phyloP scores from a whole-genome alignment of 2,329 filamentous ascomycete genomes.

The Leptographium procerum region DNA sequence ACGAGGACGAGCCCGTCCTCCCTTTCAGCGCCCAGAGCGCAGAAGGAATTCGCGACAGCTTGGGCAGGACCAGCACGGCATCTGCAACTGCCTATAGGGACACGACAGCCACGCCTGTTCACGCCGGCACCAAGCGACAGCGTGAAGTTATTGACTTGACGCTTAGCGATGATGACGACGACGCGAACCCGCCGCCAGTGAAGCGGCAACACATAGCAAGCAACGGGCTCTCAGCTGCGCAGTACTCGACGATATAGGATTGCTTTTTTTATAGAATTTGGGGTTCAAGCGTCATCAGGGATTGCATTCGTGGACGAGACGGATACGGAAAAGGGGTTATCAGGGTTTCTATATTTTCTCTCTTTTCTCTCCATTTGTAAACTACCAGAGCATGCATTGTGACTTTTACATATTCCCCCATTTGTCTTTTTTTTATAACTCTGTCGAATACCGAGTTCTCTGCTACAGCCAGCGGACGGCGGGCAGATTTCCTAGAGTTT shows the following conservation, averaged over 20 bases:
- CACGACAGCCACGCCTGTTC: neutral
- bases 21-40: neutral
- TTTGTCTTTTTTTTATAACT: neutral
- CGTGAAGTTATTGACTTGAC: slow-evolving; percentile 49
- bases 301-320: neutral
- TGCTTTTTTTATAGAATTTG: neutral
- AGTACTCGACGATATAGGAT: neutral
- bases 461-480: neutral
- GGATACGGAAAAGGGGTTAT: neutral
- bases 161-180: slow-evolving; percentile 41
- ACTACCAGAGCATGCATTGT: neutral
- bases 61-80: neutral
- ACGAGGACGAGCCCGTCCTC: slow-evolving; percentile 33
- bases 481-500: neutral
- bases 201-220: slow-evolving; percentile 30
- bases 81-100: neutral
- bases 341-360: neutral
- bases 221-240: neutral
- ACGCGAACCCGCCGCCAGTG: slow-evolving; percentile 24
- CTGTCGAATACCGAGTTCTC: neutral
- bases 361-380: neutral
- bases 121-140: slow-evolving; percentile 29
- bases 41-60: neutral
- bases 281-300: neutral
- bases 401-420: neutral